phyloP scores from a whole-genome alignment of 495 filamentous ascomycete genomes.

The Neurospora africana region DNA sequence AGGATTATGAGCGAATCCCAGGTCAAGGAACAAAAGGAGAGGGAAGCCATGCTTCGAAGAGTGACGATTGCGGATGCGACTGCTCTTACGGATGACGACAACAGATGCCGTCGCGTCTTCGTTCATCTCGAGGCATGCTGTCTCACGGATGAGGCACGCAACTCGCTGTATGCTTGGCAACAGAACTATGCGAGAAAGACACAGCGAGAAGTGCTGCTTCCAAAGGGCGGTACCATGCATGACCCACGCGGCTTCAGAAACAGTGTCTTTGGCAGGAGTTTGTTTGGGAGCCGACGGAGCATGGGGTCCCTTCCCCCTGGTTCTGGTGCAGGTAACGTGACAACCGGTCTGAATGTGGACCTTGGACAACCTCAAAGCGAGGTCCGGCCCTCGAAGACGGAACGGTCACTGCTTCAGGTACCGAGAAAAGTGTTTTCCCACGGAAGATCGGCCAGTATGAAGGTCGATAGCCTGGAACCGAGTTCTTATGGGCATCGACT shows the following conservation, averaged over 20 bases:
- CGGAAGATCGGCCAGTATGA: neutral
- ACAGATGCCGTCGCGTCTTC: slow-evolving; percentile 38
- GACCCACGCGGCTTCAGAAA: neutral
- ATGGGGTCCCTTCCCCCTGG: neutral
- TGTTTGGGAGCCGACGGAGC: neutral
- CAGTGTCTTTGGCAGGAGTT: neutral
- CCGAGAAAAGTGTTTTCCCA: neutral
- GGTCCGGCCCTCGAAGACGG: neutral
- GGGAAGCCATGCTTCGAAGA: neutral
- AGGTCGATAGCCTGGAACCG: neutral
- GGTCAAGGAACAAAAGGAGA: neutral
- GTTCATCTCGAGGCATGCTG: slow-evolving; percentile 37
- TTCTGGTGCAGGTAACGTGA: neutral
- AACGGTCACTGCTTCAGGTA: neutral
- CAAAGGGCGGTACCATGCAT: slow-evolving; percentile 23
- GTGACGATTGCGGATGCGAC: neutral
- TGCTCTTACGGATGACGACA: slow-evolving; percentile 28
- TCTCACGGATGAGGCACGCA: slow-evolving; percentile 36
- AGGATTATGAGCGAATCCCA: neutral
- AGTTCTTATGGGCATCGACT: neutral
- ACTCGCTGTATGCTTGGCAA: slow-evolving; percentile 38
- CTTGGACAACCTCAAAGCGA: neutral
- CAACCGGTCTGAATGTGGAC: neutral
- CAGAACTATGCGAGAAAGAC: slow-evolving; percentile 29
- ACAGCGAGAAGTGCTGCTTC: slow-evolving; percentile 16